These are phyloP conservation scores for Geotrichum histeridarum DNA, from an alignment of 1,139 yeast genomes.

Conservation along the genomic window DNA sequence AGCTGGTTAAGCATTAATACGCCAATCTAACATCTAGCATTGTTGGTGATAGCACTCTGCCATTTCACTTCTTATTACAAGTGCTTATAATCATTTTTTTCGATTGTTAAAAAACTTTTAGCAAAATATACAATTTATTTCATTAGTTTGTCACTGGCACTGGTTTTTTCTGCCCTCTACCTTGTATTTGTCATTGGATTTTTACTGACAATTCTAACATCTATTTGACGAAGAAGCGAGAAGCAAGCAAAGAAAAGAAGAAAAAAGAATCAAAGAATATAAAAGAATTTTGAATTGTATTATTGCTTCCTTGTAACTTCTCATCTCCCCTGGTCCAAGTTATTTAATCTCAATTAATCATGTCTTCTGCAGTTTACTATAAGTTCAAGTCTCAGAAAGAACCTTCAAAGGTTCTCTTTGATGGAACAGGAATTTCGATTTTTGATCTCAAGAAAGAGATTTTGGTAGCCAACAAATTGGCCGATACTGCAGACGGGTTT, in stretches of 20 bases:
- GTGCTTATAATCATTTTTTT: conserved; percentile 1
- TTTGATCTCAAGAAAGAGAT: conserved; percentile 92
- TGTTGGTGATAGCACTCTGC: not conserved
- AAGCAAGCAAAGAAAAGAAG: conserved; percentile 3
- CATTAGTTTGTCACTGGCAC: conserved; percentile 1
- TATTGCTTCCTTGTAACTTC: conserved; percentile 1
- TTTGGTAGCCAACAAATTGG: conserved; percentile 71
- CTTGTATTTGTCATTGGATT: conserved; percentile 1
- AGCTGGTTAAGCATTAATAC: too few species aligned
- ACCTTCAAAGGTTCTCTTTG: conserved; percentile 76
- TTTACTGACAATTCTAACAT: not conserved
- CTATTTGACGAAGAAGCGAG: not conserved
- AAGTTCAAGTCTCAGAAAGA: conserved; percentile 80
- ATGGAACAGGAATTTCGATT: conserved; percentile 93
- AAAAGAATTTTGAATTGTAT: not conserved
- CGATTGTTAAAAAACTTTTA: not conserved
- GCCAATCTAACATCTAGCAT: conserved; percentile 3
- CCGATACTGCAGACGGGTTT: conserved; percentile 72
- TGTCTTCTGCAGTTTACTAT: conserved; percentile 90
- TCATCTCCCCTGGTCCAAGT: conserved; percentile 1
- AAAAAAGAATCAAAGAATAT: conserved; percentile 2
- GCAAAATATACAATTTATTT: conserved; percentile 6
- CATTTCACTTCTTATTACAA: not conserved
- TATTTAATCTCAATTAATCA: conserved; percentile 30
- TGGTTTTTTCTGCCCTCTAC: conserved; percentile 1